Conservation (phyloP, 164 flowering plant genomes). For the Umbellularia californica region DNA sequence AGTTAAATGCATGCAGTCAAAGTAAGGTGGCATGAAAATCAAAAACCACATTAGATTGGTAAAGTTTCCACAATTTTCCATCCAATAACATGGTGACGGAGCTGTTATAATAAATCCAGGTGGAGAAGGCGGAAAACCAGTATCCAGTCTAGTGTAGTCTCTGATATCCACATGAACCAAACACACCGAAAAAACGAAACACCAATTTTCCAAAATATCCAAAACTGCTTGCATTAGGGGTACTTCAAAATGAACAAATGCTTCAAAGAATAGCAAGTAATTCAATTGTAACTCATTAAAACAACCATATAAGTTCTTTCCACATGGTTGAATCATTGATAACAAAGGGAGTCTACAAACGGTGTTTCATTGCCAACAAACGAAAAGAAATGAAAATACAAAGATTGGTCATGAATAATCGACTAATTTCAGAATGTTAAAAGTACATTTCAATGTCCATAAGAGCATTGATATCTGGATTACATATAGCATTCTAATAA, state of each 20-base stretch:
- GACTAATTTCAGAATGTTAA: constrained; percentile 10
- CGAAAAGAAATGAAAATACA: constrained; percentile 1
- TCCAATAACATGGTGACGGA: too few relatives aligned
- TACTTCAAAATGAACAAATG: neutral
- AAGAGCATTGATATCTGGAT: constrained; percentile 13
- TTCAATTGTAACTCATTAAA: neutral
- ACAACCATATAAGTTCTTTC: neutral
- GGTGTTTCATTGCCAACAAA: neutral
- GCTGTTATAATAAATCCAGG: too few relatives aligned
- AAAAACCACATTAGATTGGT: neutral
- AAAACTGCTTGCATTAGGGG: neutral
- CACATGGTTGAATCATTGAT: neutral
- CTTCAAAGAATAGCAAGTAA: neutral
- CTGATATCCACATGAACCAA: neutral
- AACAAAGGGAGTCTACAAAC: neutral
- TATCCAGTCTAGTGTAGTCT: neutral
- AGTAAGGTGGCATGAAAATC: neutral
- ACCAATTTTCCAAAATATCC: neutral
- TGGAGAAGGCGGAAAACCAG: neutral
- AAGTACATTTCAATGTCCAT: constrained; percentile 20
- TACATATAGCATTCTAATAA: constrained; percentile 21
- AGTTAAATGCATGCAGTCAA: neutral
- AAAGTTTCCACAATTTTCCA: too few relatives aligned
- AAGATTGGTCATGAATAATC: constrained; percentile 3
- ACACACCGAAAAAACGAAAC: neutral